Percentiles rank a stretch among this genome's conserved stretches.
Evolutionary conservation across 139 green algal genomes (phyloP).

Genomic region (Chlorella sorokiniana): DNA sequence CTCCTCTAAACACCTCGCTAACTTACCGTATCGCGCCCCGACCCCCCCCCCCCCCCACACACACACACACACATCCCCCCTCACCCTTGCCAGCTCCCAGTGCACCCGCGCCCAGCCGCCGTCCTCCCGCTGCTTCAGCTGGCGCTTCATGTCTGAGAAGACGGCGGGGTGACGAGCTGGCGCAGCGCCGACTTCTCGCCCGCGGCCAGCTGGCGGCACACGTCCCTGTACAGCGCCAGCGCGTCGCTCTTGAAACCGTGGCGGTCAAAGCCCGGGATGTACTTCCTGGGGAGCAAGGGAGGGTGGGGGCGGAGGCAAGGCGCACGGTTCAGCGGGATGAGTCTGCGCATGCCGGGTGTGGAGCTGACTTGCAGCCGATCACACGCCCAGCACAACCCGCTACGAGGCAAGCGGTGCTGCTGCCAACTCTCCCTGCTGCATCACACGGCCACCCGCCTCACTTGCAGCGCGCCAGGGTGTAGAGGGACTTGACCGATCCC

Average conservation of each 20-base stretch:
- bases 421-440: background rate
- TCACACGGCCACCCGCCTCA: background rate
- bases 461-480: constrained; percentile 41
- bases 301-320: background rate
- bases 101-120: constrained; percentile 51
- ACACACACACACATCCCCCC: background rate
- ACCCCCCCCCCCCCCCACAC: no score
- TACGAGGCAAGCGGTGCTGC: background rate
- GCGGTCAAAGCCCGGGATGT: constrained; percentile 4
- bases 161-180: constrained; percentile 50
- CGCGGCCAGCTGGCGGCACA: constrained; percentile 36
- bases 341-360: no score
- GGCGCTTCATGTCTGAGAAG: constrained; percentile 54
- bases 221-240: constrained; percentile 37
- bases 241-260: constrained; percentile 20
- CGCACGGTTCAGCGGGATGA: no score
- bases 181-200: constrained; percentile 49
- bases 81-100: constrained; percentile 40
- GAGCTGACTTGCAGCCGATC: no score
- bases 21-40: background rate
- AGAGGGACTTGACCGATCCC: constrained; percentile 50
- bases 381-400: no score
- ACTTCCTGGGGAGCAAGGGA: constrained; percentile 8
- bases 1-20: background rate
- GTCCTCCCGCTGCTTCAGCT: constrained; percentile 54